phyloP scores from a whole-genome alignment of 306 rosid genomes.

The Pyrus betulifolia region DNA sequence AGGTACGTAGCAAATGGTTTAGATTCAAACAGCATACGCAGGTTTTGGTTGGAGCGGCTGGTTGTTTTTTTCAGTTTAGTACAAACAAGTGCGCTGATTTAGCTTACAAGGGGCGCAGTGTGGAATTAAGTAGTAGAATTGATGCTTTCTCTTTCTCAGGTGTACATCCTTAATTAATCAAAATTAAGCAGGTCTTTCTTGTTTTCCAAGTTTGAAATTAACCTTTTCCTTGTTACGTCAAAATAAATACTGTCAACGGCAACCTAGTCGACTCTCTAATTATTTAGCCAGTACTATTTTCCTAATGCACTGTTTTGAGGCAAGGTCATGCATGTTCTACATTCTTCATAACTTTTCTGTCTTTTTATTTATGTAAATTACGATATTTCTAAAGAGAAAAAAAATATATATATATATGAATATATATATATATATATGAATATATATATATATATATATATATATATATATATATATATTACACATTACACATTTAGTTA shows the following conservation, averaged over 20 bases:
- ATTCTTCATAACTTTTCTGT: no score
- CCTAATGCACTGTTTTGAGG: neutral
- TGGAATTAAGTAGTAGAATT: neutral
- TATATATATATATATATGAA: no score
- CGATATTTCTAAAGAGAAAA: no score
- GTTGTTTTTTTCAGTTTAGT: constrained; percentile 14
- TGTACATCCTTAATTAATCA: neutral
- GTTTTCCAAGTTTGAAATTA: neutral
- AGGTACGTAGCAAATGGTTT: constrained; percentile 29
- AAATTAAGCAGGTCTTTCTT: neutral
- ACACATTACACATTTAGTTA: no score
- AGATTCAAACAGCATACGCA: constrained; percentile 7
- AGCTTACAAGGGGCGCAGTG: neutral
- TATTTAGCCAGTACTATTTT: neutral
- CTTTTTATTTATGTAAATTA: no score
- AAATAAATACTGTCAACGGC: neutral
- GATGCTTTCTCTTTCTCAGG: neutral
- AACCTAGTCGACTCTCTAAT: neutral
- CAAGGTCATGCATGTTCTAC: neutral
- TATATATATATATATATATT: no score
- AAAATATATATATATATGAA: no score
- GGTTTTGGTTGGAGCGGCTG: constrained; percentile 23
- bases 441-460: no score
- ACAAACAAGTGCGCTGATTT: neutral
- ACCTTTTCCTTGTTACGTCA: neutral